These are phyloP conservation scores for Arabidopsis thaliana DNA, from an alignment of 345 rosid genomes.

Conservation along the genomic window DNA sequence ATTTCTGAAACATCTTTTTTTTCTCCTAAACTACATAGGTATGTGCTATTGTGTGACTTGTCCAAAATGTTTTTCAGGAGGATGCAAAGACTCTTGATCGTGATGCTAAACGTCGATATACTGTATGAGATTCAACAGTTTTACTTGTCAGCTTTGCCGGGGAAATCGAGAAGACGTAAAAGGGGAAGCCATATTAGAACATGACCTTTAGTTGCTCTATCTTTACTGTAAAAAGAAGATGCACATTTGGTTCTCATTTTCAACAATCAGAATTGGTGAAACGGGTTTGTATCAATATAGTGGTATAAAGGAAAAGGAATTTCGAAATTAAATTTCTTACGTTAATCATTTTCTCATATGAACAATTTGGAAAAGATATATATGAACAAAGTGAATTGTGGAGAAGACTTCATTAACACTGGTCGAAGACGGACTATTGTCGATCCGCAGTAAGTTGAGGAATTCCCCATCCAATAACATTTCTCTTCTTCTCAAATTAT, in stretches of 20 bases:
- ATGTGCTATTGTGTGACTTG: constrained; percentile 5
- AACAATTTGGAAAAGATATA: too few relatives aligned
- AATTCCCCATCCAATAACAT: too few relatives aligned
- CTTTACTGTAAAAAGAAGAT: too few relatives aligned
- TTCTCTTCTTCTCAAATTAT: too few relatives aligned
- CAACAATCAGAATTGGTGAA: constrained; percentile 12
- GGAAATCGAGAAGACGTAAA: neutral
- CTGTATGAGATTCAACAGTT: constrained; percentile 46
- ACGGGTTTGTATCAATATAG: constrained; percentile 4
- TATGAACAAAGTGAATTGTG: too few relatives aligned
- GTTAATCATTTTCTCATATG: too few relatives aligned
- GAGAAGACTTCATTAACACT: too few relatives aligned
- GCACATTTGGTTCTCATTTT: constrained; percentile 1
- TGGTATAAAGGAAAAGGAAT: neutral
- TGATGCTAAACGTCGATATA: constrained; percentile 65
- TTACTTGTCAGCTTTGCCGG: constrained; percentile 17
- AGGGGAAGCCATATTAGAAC: constrained; percentile 19
- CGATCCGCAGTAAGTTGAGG: too few relatives aligned
- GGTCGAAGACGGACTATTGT: too few relatives aligned
- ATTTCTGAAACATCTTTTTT: neutral
- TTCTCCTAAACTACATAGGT: neutral
- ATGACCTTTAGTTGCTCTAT: neutral
- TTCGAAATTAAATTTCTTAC: too few relatives aligned
- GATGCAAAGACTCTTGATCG: constrained; percentile 73
- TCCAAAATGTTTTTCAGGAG: constrained; percentile 52